A percentile compares a stretch with the other conserved stretches of the same genome.
Conservation (phyloP, 169 alveolate species). For the Babesia ovata region DNA sequence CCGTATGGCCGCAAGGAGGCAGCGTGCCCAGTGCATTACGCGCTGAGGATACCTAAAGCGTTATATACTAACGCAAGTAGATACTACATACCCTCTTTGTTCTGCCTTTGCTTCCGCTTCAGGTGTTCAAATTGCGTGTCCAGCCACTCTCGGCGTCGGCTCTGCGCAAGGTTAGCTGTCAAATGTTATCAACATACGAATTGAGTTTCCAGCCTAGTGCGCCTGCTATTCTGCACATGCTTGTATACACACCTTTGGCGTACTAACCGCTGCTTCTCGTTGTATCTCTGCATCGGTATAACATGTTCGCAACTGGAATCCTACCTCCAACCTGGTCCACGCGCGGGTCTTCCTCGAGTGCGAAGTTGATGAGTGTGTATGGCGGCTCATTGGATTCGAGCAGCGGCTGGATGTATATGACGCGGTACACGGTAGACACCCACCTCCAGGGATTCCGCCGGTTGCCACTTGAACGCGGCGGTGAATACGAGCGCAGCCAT, state of each 20-base stretch:
- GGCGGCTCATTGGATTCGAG: slow-evolving; percentile 64
- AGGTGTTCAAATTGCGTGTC: slow-evolving; percentile 35
- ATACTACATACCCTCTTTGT: slow-evolving; percentile 1
- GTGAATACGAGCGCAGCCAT: not conserved
- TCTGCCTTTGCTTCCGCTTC: slow-evolving; percentile 23
- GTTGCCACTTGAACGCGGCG: not conserved
- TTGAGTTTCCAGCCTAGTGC: slow-evolving; percentile 17
- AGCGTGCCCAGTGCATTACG: slow-evolving; percentile 13
- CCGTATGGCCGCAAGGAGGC: slow-evolving; percentile 13
- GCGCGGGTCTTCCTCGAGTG: slow-evolving; percentile 49
- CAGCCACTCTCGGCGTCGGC: slow-evolving; percentile 24
- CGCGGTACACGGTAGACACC: not conserved
- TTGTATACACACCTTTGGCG: too few species aligned
- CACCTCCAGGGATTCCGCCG: slow-evolving; percentile 11
- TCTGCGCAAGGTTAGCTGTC: slow-evolving; percentile 4
- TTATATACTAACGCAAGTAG: not conserved
- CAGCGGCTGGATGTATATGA: slow-evolving; percentile 43
- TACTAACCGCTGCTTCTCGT: slow-evolving; percentile 4
- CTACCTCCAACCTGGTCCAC: slow-evolving; percentile 55
- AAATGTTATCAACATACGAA: slow-evolving; percentile 3
- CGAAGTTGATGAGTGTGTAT: slow-evolving; percentile 63
- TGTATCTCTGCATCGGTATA: slow-evolving; percentile 12
- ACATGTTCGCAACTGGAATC: not conserved
- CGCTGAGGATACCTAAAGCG: not conserved
- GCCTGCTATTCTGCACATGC: slow-evolving; percentile 6